phyloP scores from a whole-genome alignment of 2,329 filamentous ascomycete genomes.

The Macrophomina tecta region DNA sequence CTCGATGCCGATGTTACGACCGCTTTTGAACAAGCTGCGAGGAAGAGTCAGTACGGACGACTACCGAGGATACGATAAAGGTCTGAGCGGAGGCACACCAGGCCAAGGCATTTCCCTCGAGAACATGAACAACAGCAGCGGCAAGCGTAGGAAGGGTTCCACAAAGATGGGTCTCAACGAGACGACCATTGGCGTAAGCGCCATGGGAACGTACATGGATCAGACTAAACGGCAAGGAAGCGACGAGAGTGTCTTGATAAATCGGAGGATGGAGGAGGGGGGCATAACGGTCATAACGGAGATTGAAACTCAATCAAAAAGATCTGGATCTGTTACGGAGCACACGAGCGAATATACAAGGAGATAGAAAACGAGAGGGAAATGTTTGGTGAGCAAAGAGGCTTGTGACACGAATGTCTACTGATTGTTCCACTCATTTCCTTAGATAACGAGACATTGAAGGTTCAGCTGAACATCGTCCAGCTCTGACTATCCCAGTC shows the following conservation, averaged over 20 bases:
- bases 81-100: slow-evolving; percentile 5
- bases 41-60: slow-evolving; percentile 5
- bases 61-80: slow-evolving; percentile 9
- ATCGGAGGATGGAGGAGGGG: not conserved
- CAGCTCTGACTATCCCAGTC: slow-evolving; percentile 49
- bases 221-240: slow-evolving; percentile 15
- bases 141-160: slow-evolving; percentile 3
- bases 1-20: slow-evolving; percentile 55
- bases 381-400: not conserved
- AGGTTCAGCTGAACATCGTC: slow-evolving; percentile 24
- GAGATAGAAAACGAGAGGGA: not conserved
- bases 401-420: not conserved
- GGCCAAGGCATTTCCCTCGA: slow-evolving; percentile 12
- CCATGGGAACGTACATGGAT: slow-evolving; percentile 9
- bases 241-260: slow-evolving; percentile 12
- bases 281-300: slow-evolving; percentile 17
- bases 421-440: not conserved
- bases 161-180: slow-evolving; percentile 18
- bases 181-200: slow-evolving; percentile 2
- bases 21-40: slow-evolving; percentile 40
- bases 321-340: slow-evolving; percentile 1
- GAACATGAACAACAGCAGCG: slow-evolving; percentile 8
- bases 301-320: slow-evolving; percentile 11
- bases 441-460: not conserved
- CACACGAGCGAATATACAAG: not conserved